These are phyloP conservation scores for Rosa persica DNA, from an alignment of 306 rosid species.

Conservation along the genomic window DNA sequence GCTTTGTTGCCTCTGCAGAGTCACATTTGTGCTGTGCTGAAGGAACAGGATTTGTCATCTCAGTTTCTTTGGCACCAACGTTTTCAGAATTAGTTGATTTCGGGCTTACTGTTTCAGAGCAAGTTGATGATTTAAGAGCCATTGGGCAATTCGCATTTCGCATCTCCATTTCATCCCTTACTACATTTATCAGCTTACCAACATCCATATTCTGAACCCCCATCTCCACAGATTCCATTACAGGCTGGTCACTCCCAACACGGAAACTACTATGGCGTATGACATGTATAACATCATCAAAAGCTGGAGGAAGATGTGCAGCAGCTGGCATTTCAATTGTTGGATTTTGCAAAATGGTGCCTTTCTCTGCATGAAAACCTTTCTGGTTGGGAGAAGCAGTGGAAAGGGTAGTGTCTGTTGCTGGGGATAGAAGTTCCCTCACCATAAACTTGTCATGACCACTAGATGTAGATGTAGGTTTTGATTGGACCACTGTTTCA, in stretches of 20 bases:
- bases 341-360: conserved; percentile 41
- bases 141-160: conserved; percentile 41
- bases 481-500: conserved; percentile 36
- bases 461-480: conserved; percentile 29
- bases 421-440: conserved; percentile 61
- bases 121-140: conserved; percentile 48
- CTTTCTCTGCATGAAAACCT: conserved; percentile 51
- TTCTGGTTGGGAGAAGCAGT: conserved; percentile 46
- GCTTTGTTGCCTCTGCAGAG: conserved; percentile 46
- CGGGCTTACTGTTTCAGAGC: conserved; percentile 50
- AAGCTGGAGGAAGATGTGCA: conserved; percentile 76
- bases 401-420: conserved; percentile 44
- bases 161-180: conserved; percentile 72
- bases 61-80: conserved; percentile 48
- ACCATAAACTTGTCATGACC: conserved; percentile 85
- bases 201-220: conserved; percentile 89
- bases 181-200: conserved; percentile 66
- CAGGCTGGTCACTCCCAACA: conserved; percentile 82
- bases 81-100: conserved; percentile 49
- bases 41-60: conserved; percentile 36
- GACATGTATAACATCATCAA: conserved; percentile 93
- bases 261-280: conserved; percentile 97
- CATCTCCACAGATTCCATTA: conserved; percentile 75
- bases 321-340: conserved; percentile 51
- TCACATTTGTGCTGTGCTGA: conserved; percentile 40